Base-by-base conservation (phyloP, 192 early-diverging fungal species). In the Phycomyces nitens region DNA sequence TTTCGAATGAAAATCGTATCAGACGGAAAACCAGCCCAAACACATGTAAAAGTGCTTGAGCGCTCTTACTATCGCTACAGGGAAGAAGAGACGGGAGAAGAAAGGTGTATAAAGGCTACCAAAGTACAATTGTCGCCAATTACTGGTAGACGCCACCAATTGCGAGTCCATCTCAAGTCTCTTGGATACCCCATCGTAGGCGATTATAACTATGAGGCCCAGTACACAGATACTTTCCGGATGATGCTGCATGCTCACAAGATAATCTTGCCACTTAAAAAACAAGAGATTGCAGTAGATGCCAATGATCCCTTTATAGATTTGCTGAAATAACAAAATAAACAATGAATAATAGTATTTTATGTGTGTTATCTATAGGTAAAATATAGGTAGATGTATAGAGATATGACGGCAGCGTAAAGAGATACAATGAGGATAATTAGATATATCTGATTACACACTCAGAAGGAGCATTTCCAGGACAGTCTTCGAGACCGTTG, bases 401-500 rank as follows among this genome's bases (percentile, higher is more conserved):
- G 11, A 59, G 22, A 21, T 22, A 26, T 14, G 22, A 24, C 21
- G 9, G 14, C 14, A 20, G 21, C 4, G 23, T 54, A 54, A 26
- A 54, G 8, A 23, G 8, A 47, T 18, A 47, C 53, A 24, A 4
- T 23, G 22, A 24, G 53, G 42, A 26, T 16, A 22, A 53, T 63
- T 69, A 69, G 24, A 69, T 62, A 21, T 57, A 69, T 16, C 56
- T 56, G 14, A 69, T 24, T 11, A 69, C 60, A n/a, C 53, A 24
- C 21, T 67, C 65, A 34, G 65, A 34, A 52, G 71, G 71, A 40
- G 71, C 60, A 8, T 67, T 61, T 58, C 54, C 49, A 54, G 65
- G 56, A 34, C 42, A 75, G 9, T 58, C 73, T 49, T 70, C 73
- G 18, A 70, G 88, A 53, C 89, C 89, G 22, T 82, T 77, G 20